These are phyloP conservation scores for Acrodontium crateriforme DNA, from an alignment of 2,329 filamentous ascomycete genomes.

Conservation along the genomic window DNA sequence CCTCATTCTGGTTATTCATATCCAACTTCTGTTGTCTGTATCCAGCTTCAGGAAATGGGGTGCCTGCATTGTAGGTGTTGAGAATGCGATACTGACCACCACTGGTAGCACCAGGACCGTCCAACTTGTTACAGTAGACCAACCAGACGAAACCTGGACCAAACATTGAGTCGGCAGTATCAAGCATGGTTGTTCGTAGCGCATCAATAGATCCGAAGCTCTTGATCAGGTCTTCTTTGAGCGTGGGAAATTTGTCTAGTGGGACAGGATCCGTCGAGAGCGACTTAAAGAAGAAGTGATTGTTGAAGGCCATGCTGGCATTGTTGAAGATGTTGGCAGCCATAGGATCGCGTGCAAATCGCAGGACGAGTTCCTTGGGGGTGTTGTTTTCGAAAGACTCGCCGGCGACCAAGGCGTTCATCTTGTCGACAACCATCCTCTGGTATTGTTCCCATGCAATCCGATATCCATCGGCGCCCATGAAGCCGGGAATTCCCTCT, in stretches of 20 bases:
- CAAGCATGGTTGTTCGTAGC: constrained; percentile 63
- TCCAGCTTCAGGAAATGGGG: constrained; percentile 74
- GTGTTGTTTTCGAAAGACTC: constrained; percentile 46
- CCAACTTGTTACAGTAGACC: constrained; percentile 34
- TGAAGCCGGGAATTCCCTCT: constrained; percentile 53
- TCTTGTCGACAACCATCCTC: constrained; percentile 53
- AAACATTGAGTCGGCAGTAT: constrained; percentile 82
- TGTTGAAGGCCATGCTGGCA: constrained; percentile 94
- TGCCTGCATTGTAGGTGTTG: constrained; percentile 81
- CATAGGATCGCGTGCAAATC: constrained; percentile 64
- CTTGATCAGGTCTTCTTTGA: constrained; percentile 47
- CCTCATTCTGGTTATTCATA: constrained; percentile 46
- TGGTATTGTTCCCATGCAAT: constrained; percentile 79
- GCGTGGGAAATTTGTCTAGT: constrained; percentile 39
- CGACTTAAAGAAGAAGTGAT: constrained; percentile 61
- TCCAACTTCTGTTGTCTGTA: constrained; percentile 57
- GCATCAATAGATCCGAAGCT: constrained; percentile 76
- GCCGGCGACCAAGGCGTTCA: constrained; percentile 66
- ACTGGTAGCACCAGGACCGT: constrained; percentile 14
- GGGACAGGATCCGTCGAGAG: constrained; percentile 12
- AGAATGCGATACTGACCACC: constrained; percentile 52
- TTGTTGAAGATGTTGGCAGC: constrained; percentile 82
- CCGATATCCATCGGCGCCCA: constrained; percentile 55
- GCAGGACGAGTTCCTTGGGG: constrained; percentile 55
- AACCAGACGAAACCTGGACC: constrained; percentile 97